Evolutionary conservation across 169 alveolate species (phyloP).

Genomic region (Cryptosporidium meleagridis): DNA sequence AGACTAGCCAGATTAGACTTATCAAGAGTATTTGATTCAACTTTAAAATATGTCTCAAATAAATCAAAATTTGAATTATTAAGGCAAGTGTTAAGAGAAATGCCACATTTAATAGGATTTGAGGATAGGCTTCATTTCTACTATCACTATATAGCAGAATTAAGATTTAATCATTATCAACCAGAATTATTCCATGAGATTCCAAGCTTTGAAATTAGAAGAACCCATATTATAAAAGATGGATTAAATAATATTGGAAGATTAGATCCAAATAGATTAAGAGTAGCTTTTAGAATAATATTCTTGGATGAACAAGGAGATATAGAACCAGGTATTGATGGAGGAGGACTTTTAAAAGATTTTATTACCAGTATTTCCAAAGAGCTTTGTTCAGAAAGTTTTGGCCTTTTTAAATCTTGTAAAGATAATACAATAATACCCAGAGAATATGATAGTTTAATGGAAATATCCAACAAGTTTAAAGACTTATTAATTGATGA

Average conservation of each 20-base stretch:
- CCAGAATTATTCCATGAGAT: constrained; percentile 65
- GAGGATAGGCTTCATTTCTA: constrained; percentile 78
- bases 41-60: constrained; percentile 42
- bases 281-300: constrained; percentile 82
- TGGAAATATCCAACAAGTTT: constrained; percentile 19
- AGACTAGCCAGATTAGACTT: constrained; percentile 61
- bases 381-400: constrained; percentile 87
- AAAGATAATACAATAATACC: constrained; percentile 52
- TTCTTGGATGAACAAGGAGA: constrained; percentile 89
- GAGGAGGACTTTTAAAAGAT: constrained; percentile 98
- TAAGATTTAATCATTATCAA: constrained; percentile 74
- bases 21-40: constrained; percentile 72
- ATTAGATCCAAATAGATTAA: constrained; percentile 77
- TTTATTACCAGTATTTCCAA: constrained; percentile 90
- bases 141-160: constrained; percentile 74
- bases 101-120: constrained; percentile 77
- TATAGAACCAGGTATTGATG: constrained; percentile 95
- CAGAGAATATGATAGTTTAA: constrained; percentile 56
- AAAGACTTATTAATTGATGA: not conserved
- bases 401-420: constrained; percentile 84
- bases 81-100: constrained; percentile 67
- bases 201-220: constrained; percentile 78
- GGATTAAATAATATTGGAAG: constrained; percentile 78
- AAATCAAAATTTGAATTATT: constrained; percentile 20
- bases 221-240: constrained; percentile 83